Evolutionary conservation across 78 protist genomes (phyloP), one percentile per base, ranked within the genome.

Genomic region (Creolimax fragrantissima): DNA sequence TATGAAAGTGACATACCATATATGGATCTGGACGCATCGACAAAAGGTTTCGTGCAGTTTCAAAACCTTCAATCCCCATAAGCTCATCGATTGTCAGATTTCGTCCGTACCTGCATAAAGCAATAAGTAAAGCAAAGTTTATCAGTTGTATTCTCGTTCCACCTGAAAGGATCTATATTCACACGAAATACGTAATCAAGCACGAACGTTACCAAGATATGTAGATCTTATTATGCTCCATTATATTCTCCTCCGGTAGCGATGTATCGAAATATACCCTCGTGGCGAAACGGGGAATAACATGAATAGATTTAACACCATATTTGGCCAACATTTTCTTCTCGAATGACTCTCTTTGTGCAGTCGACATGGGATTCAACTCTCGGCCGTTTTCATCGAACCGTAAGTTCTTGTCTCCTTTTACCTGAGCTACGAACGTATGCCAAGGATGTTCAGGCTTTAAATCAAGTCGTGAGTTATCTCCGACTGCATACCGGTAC

Each of bases 241-340:
- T 58, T 32, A 17, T 17, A 58, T 32, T 11, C 17, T 58, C 74
- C 74, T 58, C 74, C 74, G 74, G 74, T 58, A 58, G 74, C 39
- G 39, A 32, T 17, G 17, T 17, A 58, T 58, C 74, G 17, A 58
- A 58, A 58, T 58, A 58, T 17, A 58, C 74, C 17, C 90, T 5
- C 5, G 90, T 88, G 5, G 90, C 5, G 43, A 88, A 88, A 24
- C 90, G 45, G 4, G 90, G 90, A 88, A 88, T 88, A 5, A 88
- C 47, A 42, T 4, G 6, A 24, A 88, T 17, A 58, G 39, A 32
- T 17, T 58, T 17, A 11, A 11, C 5, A 5, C 90, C 90, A 42
- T 43, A 44, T 37, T 39, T 35, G 6, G 41, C 43, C 36, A 5
- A 5, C 11, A 88, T 42, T 5, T 35, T 41, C 6, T 5, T 5